Conservation (phyloP, 768 basidiomycete genomes). For the Mycena haematopus region DNA sequence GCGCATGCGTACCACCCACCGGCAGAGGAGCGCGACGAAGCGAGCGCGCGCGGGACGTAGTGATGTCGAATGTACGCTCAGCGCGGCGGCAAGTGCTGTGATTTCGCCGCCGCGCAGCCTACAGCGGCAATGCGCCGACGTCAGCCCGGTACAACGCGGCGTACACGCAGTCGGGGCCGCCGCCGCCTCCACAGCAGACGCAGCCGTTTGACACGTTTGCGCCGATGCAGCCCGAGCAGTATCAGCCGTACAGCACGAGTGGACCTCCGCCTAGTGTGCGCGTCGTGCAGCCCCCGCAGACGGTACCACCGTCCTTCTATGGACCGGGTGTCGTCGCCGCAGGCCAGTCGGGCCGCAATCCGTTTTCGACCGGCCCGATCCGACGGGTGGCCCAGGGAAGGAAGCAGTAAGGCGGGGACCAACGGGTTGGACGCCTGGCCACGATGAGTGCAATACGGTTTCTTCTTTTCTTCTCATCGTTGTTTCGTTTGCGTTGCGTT, state of each 20-base stretch:
- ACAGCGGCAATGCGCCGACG: conserved; percentile 58
- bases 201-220: conserved; percentile 66
- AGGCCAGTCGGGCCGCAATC: conserved; percentile 52
- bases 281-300: conserved; percentile 57
- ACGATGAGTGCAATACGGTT: conserved; percentile 52
- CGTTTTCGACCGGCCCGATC: conserved; percentile 44
- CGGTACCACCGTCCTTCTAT: conserved; percentile 72
- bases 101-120: conserved; percentile 84
- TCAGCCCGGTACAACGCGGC: conserved; percentile 67
- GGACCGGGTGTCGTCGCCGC: conserved; percentile 62
- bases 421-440: conserved; percentile 76
- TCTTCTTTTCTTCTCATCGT: conserved; percentile 5
- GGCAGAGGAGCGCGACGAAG: conserved; percentile 52
- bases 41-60: conserved; percentile 64
- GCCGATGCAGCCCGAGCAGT: conserved; percentile 86
- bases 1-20: conserved; percentile 70
- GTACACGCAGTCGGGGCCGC: conserved; percentile 50
- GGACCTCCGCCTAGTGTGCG: conserved; percentile 33
- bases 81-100: conserved; percentile 59
- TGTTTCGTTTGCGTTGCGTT: conserved; percentile 13
- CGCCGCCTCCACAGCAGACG: conserved; percentile 42
- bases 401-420: conserved; percentile 61
- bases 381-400: conserved; percentile 42
- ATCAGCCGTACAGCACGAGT: conserved; percentile 52
- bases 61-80: conserved; percentile 81